Evolutionary conservation across 2,329 filamentous ascomycete species (phyloP).

Genomic region (Trichoderma cornu-damae): DNA sequence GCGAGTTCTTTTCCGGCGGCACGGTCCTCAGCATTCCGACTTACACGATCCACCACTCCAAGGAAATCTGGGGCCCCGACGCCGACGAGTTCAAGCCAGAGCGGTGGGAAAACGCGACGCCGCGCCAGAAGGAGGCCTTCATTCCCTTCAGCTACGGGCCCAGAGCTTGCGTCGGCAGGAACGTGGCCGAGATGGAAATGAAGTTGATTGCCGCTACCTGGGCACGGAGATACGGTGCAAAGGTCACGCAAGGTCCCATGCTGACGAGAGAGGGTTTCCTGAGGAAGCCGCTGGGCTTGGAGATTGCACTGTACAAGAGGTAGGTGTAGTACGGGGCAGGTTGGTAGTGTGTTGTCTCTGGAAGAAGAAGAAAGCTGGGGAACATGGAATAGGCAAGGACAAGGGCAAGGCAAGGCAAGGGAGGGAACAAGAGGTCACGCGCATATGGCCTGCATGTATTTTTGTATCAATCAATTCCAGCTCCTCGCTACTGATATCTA

Average conservation of each 20-base stretch:
- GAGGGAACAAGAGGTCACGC: too few relatives aligned
- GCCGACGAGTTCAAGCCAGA: constrained; percentile 69
- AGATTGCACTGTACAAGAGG: constrained; percentile 34
- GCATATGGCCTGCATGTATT: too few relatives aligned
- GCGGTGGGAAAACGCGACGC: constrained; percentile 60
- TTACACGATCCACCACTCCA: constrained; percentile 76
- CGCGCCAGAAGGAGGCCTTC: constrained; percentile 66
- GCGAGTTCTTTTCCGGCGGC: constrained; percentile 65
- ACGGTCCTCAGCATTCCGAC: constrained; percentile 74
- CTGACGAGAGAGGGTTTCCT: constrained; percentile 76
- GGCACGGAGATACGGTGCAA: constrained; percentile 47
- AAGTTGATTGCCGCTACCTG: constrained; percentile 70
- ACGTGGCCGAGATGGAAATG: constrained; percentile 86
- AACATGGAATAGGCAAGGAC: too few relatives aligned
- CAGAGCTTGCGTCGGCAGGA: constrained; percentile 67
- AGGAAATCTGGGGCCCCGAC: constrained; percentile 66
- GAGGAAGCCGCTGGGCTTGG: constrained; percentile 67
- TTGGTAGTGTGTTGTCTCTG: too few relatives aligned
- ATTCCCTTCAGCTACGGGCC: constrained; percentile 71
- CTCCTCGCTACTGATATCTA: too few relatives aligned
- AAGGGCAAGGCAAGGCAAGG: too few relatives aligned
- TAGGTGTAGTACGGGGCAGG: too few relatives aligned
- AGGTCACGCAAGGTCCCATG: constrained; percentile 55
- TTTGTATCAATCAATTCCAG: too few relatives aligned
- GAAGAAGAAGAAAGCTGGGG: too few relatives aligned